Percentiles rank a stretch among this genome's conserved stretches.
Evolutionary conservation across 768 basidiomycete species (phyloP).

Genomic region (Suillus fuscotomentosus): DNA sequence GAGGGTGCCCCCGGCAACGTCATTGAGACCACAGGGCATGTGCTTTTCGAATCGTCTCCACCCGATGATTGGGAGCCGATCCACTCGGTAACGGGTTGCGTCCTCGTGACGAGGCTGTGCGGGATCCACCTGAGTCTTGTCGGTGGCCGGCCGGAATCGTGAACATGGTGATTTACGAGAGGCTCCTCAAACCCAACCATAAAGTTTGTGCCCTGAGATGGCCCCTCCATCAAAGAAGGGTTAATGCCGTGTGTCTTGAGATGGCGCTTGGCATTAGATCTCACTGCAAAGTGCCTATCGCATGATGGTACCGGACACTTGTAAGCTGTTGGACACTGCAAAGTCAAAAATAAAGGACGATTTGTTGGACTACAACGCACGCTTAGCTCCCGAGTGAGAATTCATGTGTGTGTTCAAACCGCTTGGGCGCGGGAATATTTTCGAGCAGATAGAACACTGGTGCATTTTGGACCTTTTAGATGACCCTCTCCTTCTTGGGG

Average conservation of each 20-base stretch:
- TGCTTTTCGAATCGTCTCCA: constrained; percentile 16
- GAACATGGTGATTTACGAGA: constrained; percentile 40
- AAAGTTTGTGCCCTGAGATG: constrained; percentile 25
- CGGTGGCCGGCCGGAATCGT: constrained; percentile 35
- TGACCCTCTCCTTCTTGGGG: not conserved
- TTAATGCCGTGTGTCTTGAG: constrained; percentile 69
- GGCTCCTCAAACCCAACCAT: constrained; percentile 46
- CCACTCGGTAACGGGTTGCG: constrained; percentile 30
- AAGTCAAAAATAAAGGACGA: not conserved
- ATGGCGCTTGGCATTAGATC: constrained; percentile 80
- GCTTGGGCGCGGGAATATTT: constrained; percentile 49
- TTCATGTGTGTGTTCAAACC: constrained; percentile 55
- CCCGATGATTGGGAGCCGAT: constrained; percentile 15
- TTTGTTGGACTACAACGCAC: constrained; percentile 28
- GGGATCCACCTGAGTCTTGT: constrained; percentile 40
- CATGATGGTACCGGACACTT: constrained; percentile 61
- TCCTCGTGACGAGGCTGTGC: constrained; percentile 31
- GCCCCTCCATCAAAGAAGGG: constrained; percentile 19
- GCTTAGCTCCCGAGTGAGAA: constrained; percentile 48
- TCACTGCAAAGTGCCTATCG: constrained; percentile 67
- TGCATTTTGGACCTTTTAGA: constrained; percentile 50
- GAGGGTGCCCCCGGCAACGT: constrained; percentile 37
- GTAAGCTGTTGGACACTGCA: constrained; percentile 18
- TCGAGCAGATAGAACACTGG: constrained; percentile 42
- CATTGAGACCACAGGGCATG: constrained; percentile 33